These are phyloP conservation scores for Salix dunnii DNA, from an alignment of 345 rosid genomes.

Conservation along the genomic window DNA sequence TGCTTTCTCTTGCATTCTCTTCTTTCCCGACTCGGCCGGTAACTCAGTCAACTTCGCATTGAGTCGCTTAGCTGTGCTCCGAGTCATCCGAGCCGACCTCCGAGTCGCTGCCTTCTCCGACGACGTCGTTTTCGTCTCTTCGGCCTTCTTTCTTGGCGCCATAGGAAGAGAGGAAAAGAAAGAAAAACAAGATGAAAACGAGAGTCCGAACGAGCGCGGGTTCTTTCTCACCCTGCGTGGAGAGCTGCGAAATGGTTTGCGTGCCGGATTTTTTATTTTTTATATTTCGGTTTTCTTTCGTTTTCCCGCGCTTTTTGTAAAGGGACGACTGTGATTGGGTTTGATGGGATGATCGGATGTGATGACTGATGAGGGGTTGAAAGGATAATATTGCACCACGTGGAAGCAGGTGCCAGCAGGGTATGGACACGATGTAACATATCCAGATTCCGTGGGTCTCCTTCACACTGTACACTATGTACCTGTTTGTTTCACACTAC, in stretches of 20 bases:
- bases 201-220: neutral
- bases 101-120: constrained; percentile 22
- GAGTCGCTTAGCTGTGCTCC: constrained; percentile 41
- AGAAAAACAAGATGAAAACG: neutral
- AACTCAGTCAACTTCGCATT: constrained; percentile 20
- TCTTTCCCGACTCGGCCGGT: constrained; percentile 31
- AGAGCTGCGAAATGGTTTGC: neutral
- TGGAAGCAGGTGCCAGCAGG: neutral
- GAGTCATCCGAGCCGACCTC: constrained; percentile 57
- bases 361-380: neutral
- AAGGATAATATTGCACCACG: constrained; percentile 12
- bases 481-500: too few relatives aligned
- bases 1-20: constrained; percentile 11
- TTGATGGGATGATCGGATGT: neutral
- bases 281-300: neutral
- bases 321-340: constrained; percentile 28
- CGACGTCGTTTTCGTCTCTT: constrained; percentile 6
- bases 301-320: constrained; percentile 40
- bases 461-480: too few relatives aligned
- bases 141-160: constrained; percentile 11
- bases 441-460: neutral
- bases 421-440: too few relatives aligned
- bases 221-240: neutral
- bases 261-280: neutral
- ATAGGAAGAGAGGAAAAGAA: neutral